phyloP scores from a whole-genome alignment of 2,329 filamentous ascomycete genomes.

The Botryosphaeria dothidea region DNA sequence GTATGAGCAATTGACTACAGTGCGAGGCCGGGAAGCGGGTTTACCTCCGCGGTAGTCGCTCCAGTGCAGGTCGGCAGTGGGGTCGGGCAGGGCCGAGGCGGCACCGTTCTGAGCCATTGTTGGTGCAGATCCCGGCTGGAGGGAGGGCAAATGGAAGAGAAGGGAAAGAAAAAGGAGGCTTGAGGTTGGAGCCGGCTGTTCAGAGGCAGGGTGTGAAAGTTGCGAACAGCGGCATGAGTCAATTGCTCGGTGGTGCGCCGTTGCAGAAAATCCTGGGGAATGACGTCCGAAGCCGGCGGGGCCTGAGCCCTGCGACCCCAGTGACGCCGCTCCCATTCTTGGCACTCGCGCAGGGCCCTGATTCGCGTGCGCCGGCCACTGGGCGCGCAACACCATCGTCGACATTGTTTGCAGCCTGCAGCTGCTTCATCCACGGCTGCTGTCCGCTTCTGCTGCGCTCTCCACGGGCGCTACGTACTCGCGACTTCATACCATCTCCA shows the following conservation, averaged over 20 bases:
- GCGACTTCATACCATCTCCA: neutral
- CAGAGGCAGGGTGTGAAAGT: neutral
- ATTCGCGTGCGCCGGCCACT: conserved; percentile 1
- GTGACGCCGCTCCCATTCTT: conserved; percentile 1
- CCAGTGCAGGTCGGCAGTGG: conserved; percentile 68
- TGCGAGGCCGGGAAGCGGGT: neutral
- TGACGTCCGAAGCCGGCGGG: conserved; percentile 19
- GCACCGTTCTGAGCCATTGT: conserved; percentile 13
- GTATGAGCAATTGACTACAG: neutral
- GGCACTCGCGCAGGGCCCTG: conserved; percentile 2
- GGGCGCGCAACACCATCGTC: conserved; percentile 15
- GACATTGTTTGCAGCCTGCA: neutral
- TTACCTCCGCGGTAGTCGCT: conserved; percentile 57
- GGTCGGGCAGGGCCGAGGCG: conserved; percentile 56
- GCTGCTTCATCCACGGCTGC: neutral
- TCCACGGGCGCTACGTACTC: neutral
- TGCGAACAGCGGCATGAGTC: conserved; percentile 10
- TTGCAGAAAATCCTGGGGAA: conserved; percentile 18
- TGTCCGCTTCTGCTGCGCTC: neutral
- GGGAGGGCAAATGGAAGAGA: neutral
- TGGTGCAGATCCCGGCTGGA: neutral
- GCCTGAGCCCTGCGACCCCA: neutral
- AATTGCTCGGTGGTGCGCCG: neutral
- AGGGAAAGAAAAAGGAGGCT: neutral
- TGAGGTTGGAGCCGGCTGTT: neutral